phyloP scores from a whole-genome alignment of 352 stramenopile genomes.

The Globisporangium splendens region DNA sequence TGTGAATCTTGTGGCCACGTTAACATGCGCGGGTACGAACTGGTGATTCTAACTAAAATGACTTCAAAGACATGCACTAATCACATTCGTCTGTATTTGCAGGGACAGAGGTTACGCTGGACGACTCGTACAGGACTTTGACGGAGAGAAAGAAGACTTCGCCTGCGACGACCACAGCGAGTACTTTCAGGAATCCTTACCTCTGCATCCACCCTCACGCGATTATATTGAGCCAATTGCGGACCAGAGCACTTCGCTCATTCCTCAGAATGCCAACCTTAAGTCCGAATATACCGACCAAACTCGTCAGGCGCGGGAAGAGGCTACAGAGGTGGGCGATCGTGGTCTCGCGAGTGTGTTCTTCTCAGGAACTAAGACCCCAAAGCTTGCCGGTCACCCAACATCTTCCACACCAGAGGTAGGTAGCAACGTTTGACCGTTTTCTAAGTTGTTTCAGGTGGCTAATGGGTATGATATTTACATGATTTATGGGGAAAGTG shows the following conservation, averaged over 20 bases:
- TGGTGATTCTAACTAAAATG: not conserved
- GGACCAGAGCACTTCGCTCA: too few relatives aligned
- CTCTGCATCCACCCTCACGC: too few relatives aligned
- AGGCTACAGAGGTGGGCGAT: not conserved
- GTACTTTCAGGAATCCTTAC: too few relatives aligned
- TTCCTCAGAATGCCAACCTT: not conserved
- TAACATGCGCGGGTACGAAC: not conserved
- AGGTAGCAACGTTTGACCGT: not conserved
- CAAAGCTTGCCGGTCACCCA: not conserved
- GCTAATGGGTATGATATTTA: not conserved
- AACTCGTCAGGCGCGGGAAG: not conserved
- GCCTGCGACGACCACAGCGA: too few relatives aligned
- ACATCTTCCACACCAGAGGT: not conserved
- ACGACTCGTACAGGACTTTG: too few relatives aligned
- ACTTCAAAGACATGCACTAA: too few relatives aligned
- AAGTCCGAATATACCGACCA: not conserved
- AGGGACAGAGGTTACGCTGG: too few relatives aligned
- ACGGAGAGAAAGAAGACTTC: too few relatives aligned
- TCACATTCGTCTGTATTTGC: too few relatives aligned
- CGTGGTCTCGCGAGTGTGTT: slow-evolving; percentile 14
- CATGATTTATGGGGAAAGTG: not conserved
- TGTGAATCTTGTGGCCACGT: not conserved
- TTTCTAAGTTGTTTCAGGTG: not conserved
- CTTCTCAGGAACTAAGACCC: slow-evolving; percentile 12
- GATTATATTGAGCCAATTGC: too few relatives aligned